Evolutionary conservation across 139 green algal species (phyloP), one percentile per base, ranked within the genome.

Genomic region (Volvox reticuliferus): DNA sequence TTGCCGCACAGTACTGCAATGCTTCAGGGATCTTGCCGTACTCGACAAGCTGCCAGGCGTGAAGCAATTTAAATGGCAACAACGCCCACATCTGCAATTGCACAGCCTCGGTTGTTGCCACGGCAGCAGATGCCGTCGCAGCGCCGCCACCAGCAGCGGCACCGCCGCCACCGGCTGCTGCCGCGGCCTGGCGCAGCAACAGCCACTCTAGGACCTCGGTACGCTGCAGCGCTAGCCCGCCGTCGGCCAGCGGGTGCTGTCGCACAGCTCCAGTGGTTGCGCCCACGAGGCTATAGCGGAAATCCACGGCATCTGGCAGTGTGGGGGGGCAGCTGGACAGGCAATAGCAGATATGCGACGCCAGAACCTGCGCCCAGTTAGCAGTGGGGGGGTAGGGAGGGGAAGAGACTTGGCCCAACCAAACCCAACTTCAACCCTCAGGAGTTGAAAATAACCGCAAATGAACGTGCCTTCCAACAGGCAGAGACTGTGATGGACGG

Each of bases 201-300:
- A 95, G 92, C 94, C 96, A 97, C 89, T 97, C 96, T 3, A 96
- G 95, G 26, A 98, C 77, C 93, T 99, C 97, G 6, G 95, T 98
- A 20, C 95, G 92, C 91, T 97, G 94, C 33, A 98, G 61, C 20
- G 91, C 89, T 2, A 92, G 71, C 1, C 89, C 50, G 33, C 63
- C 37, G 79, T 92, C 71, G n/a, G 61, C 80, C 81, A 94, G 96
- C 35, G 88, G 94, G 22, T 93, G 82, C 20, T 93, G 92, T 12
- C 19, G 18, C 21, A 17, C 24, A 1, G 85, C 37, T 22, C 0
- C 18, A 1, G 69, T 17, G 5, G 3, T 63, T 18, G 44, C 37
- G 28, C 86, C 86, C 2, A 90, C 55, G 33, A 90, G 75, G 55
- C 35, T 85, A 50, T 90, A 90, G 37, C 86, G 86, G 86, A 35